Conservation (phyloP, 371 early-diverging fungal genomes). For the Vavraia culicis region DNA sequence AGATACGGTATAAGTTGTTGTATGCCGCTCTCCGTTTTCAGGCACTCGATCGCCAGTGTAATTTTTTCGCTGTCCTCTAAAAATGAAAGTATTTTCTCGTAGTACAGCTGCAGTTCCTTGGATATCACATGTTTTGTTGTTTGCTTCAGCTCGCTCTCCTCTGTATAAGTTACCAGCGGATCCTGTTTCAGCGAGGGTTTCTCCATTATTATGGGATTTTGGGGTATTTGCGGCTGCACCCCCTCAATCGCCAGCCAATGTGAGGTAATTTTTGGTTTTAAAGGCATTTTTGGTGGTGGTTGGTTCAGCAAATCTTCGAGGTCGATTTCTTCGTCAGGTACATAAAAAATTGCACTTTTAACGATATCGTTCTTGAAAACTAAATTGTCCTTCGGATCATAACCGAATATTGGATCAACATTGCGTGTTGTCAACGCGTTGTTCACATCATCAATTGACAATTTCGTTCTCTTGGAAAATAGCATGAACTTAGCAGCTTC, state of each 20-base stretch:
- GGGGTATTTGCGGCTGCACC: slow-evolving; percentile 86
- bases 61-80: slow-evolving; percentile 52
- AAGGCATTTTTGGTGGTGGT: slow-evolving; percentile 76
- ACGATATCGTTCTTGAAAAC: slow-evolving; percentile 47
- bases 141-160: slow-evolving; percentile 39
- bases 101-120: slow-evolving; percentile 80
- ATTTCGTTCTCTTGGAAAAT: slow-evolving; percentile 62
- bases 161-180: slow-evolving; percentile 49
- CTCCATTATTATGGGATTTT: slow-evolving; percentile 72
- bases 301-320: slow-evolving; percentile 65
- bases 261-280: slow-evolving; percentile 44
- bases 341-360: slow-evolving; percentile 54
- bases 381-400: slow-evolving; percentile 53
- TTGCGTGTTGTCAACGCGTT: slow-evolving; percentile 73
- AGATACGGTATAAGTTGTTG: slow-evolving; percentile 91
- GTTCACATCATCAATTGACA: slow-evolving; percentile 74
- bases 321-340: slow-evolving; percentile 85
- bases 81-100: slow-evolving; percentile 70
- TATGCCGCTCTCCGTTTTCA: slow-evolving; percentile 67
- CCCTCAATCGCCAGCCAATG: slow-evolving; percentile 97
- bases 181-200: slow-evolving; percentile 45
- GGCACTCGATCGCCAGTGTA: slow-evolving; percentile 58
- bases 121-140: slow-evolving; percentile 58
- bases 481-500: slow-evolving; percentile 92
- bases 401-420: slow-evolving; percentile 89